Conservation (phyloP, 768 basidiomycete species). For the Porphyrellus cyaneotinctus region DNA sequence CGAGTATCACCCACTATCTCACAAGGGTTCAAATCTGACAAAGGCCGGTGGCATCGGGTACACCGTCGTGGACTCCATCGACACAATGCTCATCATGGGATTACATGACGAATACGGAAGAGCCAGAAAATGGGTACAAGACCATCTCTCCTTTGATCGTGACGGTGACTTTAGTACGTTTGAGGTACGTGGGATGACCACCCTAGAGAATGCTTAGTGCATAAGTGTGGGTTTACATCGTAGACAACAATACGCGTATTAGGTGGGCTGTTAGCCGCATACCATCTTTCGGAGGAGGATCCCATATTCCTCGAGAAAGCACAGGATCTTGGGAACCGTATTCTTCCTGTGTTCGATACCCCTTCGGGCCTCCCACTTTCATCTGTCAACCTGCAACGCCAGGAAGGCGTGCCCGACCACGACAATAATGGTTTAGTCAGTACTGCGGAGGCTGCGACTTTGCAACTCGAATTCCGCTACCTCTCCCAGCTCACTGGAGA, state of each 20-base stretch:
- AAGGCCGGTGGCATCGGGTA: constrained; percentile 81
- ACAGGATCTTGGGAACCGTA: constrained; percentile 78
- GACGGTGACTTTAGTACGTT: constrained; percentile 85
- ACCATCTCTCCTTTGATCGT: constrained; percentile 66
- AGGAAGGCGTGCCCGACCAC: constrained; percentile 54
- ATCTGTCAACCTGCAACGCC: constrained; percentile 64
- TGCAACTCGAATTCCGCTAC: constrained; percentile 90
- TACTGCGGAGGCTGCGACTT: constrained; percentile 82
- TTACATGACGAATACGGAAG: constrained; percentile 73
- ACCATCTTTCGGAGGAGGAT: constrained; percentile 71
- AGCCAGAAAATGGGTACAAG: constrained; percentile 73
- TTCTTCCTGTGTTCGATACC: constrained; percentile 80
- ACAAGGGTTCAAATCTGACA: constrained; percentile 74
- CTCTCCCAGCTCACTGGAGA: constrained; percentile 76
- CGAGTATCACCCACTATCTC: constrained; percentile 85
- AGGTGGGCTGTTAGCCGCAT: constrained; percentile 84
- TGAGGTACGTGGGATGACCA: constrained; percentile 53
- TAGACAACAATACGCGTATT: constrained; percentile 91
- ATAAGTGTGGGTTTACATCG: constrained; percentile 2
- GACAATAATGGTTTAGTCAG: constrained; percentile 63
- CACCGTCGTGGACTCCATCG: constrained; percentile 83
- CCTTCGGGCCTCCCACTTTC: constrained; percentile 79
- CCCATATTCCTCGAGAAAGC: constrained; percentile 71
- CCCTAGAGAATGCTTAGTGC: background rate
- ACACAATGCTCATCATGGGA: constrained; percentile 84